Evolutionary conservation across 2,329 filamentous ascomycete genomes (phyloP), one percentile per base, ranked within the genome.

Genomic region (Xylariaceae sp.): DNA sequence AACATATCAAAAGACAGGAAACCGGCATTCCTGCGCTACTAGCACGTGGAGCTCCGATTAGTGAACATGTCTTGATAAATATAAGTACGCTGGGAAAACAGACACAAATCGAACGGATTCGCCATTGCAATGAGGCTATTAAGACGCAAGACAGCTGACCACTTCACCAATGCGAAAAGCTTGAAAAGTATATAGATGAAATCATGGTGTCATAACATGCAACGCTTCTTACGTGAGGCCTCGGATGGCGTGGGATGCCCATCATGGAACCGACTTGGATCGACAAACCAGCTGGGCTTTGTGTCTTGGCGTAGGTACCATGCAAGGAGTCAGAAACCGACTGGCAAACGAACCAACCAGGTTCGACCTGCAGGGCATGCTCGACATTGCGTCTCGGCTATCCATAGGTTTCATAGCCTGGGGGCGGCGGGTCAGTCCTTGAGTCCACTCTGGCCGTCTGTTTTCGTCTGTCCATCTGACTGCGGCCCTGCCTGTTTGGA

Each of bases 161-260:
- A 35, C 37, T 59, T 61, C 61, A 64, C 61, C 54, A 61, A 61
- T 64, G 63, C 58, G 60, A 57, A 64, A 54, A 55, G 58, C 56
- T 64, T 57, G 61, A 57, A 63, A 59, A n/a, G 62, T 58, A 47
- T 47, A 37, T 44, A 53, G 35, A 55, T 45, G 56, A 56, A 64
- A 61, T 62, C 60, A 64, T 63, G 55, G 48, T 64, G 63, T 64
- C 63, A 64, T 64, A 57, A 30, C 39, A 56, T 60, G 58, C 57
- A 61, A 44, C 51, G 53, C 49, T 51, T 50, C 55, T 58, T 52
- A 61, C 23, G 56, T 51, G 58, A 61, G 53, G 51, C 56, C 44
- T 53, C 39, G 48, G 9, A 45, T 59, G 11, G 55, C 61, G 63
- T 55, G 63, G 63, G 63, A 63, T 64, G 63, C 55, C 56, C 51